Percentiles rank a stretch among this genome's conserved stretches.
Evolutionary conservation across 2,329 filamentous ascomycete species (phyloP).

Genomic region (Colletotrichum magnum): DNA sequence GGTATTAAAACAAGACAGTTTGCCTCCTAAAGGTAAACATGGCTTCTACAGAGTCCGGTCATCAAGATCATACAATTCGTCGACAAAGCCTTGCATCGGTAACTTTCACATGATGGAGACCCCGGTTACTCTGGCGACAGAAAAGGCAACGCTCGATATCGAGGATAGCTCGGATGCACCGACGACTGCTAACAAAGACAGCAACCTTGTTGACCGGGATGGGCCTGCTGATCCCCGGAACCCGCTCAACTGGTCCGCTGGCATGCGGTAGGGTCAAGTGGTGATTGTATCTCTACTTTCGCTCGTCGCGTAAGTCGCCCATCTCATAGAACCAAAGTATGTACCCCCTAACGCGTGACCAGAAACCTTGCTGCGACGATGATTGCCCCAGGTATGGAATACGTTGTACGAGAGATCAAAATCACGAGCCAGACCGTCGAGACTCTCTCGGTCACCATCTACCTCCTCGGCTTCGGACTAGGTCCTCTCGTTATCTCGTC

Average conservation of each 20-base stretch:
- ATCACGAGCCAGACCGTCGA: conserved; percentile 59
- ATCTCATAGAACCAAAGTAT: too few species aligned
- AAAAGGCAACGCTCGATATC: background rate
- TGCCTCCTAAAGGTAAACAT: background rate
- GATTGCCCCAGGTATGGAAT: conserved; percentile 68
- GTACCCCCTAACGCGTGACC: background rate
- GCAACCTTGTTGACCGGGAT: conserved; percentile 69
- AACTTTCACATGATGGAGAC: conserved; percentile 4
- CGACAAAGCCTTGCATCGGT: background rate
- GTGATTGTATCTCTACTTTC: conserved; percentile 48
- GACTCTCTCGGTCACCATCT: conserved; percentile 71
- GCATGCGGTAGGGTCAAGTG: conserved; percentile 52
- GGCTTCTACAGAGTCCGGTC: background rate
- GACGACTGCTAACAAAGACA: background rate
- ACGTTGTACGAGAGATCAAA: conserved; percentile 65
- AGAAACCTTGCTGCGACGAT: conserved; percentile 62
- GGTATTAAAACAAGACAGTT: background rate
- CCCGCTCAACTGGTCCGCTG: conserved; percentile 70
- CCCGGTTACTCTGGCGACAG: background rate
- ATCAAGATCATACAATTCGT: background rate
- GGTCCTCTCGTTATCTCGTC: conserved; percentile 69
- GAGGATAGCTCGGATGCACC: conserved; percentile 9
- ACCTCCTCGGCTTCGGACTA: conserved; percentile 73
- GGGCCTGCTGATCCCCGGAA: conserved; percentile 69
- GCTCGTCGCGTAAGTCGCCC: conserved; percentile 6